phyloP scores from a whole-genome alignment of 2,329 filamentous ascomycete genomes.

The Polychaeton citri region DNA sequence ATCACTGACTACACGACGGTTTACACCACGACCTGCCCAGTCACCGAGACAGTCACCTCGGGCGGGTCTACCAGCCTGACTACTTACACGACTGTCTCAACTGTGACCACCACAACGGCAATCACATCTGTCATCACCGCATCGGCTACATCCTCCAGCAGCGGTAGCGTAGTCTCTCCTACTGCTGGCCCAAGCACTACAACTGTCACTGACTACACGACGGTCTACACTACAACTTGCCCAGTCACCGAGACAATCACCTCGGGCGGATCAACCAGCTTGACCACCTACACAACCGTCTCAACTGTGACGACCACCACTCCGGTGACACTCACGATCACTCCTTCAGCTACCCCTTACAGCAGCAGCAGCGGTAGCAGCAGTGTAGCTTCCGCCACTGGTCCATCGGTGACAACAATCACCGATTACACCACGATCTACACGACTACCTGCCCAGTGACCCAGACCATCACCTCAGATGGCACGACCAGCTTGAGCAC shows the following conservation, averaged over 20 bases:
- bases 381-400: too few species aligned
- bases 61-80: slow-evolving; percentile 5
- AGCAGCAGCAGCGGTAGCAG: too few species aligned
- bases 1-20: slow-evolving; percentile 5
- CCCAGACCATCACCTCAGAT: not conserved
- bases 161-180: too few species aligned
- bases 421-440: not conserved
- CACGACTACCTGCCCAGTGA: not conserved
- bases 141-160: not conserved
- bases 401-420: not conserved
- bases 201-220: not conserved
- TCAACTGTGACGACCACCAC: not conserved
- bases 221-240: not conserved
- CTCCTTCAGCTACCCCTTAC: not conserved
- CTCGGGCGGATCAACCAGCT: not conserved
- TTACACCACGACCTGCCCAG: slow-evolving; percentile 6
- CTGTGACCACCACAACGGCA: slow-evolving; percentile 23
- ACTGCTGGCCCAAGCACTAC: not conserved
- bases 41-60: slow-evolving; percentile 4
- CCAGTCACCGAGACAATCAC: not conserved
- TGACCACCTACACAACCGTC: not conserved
- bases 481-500: not conserved
- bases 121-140: slow-evolving; percentile 17
- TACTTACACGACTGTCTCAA: slow-evolving; percentile 2
- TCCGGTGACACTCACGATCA: not conserved